These are phyloP conservation scores for Talaromyces albobiverticillius DNA, from an alignment of 2,329 filamentous ascomycete genomes.

Conservation along the genomic window DNA sequence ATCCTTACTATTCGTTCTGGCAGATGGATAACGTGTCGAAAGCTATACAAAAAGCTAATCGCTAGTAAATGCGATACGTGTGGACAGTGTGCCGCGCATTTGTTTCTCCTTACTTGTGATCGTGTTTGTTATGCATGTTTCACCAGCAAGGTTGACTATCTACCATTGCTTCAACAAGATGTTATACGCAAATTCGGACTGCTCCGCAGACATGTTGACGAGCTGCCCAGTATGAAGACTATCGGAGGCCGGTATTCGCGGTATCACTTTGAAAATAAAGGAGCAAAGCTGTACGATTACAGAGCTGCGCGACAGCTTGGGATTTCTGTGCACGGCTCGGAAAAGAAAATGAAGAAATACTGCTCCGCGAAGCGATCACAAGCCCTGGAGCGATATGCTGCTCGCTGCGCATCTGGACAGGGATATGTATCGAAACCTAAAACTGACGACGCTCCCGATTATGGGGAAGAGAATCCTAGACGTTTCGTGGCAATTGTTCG, in stretches of 20 bases:
- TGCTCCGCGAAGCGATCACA: too few species aligned
- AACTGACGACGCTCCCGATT: neutral
- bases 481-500: slow-evolving; percentile 5
- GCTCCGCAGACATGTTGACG: neutral
- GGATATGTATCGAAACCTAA: neutral
- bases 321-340: too few species aligned
- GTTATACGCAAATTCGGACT: slow-evolving; percentile 9
- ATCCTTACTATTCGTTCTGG: neutral
- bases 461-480: neutral
- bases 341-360: too few species aligned
- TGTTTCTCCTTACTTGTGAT: slow-evolving; percentile 2
- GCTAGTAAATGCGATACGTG: slow-evolving; percentile 33
- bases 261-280: too few species aligned
- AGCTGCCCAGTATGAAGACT: neutral
- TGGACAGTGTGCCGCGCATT: slow-evolving; percentile 31
- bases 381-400: neutral
- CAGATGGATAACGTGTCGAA: slow-evolving; percentile 22
- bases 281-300: too few species aligned
- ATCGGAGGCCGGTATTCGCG: neutral
- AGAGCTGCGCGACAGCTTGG: too few species aligned
- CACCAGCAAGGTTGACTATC: slow-evolving; percentile 25
- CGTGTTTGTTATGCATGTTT: slow-evolving; percentile 40
- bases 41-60: slow-evolving; percentile 33
- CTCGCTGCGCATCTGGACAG: neutral
- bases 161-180: slow-evolving; percentile 24